phyloP scores from a whole-genome alignment of 2,329 filamentous ascomycete genomes.

The Pseudogymnoascus sp. region DNA sequence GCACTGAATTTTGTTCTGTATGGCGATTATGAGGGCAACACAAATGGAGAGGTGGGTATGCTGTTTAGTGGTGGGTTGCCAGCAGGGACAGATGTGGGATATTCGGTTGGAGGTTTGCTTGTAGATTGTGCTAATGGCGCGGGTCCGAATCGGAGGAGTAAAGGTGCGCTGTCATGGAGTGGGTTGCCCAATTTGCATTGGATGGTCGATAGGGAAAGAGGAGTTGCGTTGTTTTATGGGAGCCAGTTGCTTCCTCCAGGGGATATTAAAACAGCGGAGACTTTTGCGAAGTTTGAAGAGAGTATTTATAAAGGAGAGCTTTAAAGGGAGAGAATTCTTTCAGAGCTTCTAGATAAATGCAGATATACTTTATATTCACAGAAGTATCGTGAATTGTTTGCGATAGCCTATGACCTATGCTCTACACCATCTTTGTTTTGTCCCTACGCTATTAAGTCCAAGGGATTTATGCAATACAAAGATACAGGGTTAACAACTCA shows the following conservation, averaged over 20 bases:
- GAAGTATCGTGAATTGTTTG: not conserved
- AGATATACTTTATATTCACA: not conserved
- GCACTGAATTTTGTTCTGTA: not conserved
- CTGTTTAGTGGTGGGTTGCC: not conserved
- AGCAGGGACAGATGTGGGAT: not conserved
- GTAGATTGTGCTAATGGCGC: slow-evolving; percentile 11
- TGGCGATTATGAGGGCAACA: not conserved
- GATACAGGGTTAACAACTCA: not conserved
- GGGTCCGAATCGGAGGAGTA: slow-evolving; percentile 42
- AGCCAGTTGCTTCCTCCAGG: slow-evolving; percentile 36
- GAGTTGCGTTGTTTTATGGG: slow-evolving; percentile 33
- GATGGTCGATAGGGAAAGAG: slow-evolving; percentile 30
- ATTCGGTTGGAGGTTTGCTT: slow-evolving; percentile 38
- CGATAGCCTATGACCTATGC: not conserved
- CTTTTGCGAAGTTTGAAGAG: not conserved
- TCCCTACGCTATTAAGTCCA: not conserved
- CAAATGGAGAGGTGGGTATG: not conserved
- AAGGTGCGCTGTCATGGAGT: slow-evolving; percentile 20
- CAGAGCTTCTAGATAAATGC: not conserved
- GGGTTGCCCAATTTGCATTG: slow-evolving; percentile 9
- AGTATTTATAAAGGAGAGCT: not conserved
- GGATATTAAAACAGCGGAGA: slow-evolving; percentile 21
- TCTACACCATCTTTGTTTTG: not conserved
- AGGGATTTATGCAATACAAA: not conserved
- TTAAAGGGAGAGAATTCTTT: too few relatives aligned